phyloP scores from a whole-genome alignment of 108 stramenopile species.

The Nitzschia sp. region DNA sequence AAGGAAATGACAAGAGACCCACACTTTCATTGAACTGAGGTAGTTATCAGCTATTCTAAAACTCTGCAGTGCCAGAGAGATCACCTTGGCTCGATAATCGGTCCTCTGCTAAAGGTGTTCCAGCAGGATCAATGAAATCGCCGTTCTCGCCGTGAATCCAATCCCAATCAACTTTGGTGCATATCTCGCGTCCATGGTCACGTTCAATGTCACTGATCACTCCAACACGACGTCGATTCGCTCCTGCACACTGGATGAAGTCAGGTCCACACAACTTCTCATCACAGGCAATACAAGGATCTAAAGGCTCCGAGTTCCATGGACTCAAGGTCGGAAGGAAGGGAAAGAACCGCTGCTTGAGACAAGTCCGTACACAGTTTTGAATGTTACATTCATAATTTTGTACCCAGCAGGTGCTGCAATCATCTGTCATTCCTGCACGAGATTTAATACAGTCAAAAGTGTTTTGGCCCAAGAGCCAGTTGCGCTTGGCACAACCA shows the following conservation, averaged over 20 bases:
- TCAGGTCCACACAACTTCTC: constrained; percentile 52
- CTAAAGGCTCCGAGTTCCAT: constrained; percentile 22
- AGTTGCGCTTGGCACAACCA: constrained; percentile 23
- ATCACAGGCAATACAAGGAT: constrained; percentile 44
- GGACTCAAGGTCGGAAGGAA: constrained; percentile 3
- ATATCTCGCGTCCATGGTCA: background rate
- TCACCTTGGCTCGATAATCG: no score
- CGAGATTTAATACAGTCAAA: constrained; percentile 22
- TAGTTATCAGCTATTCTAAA: no score
- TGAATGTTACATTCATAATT: constrained; percentile 36
- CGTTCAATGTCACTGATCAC: constrained; percentile 48
- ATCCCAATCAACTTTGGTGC: constrained; percentile 5
- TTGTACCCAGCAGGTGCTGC: constrained; percentile 36
- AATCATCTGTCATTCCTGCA: constrained; percentile 26
- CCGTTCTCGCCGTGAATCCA: background rate
- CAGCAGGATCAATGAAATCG: no score
- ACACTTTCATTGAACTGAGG: no score
- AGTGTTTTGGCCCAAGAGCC: constrained; percentile 16
- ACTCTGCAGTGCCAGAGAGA: no score
- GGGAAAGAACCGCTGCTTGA: constrained; percentile 23
- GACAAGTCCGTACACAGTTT: constrained; percentile 31
- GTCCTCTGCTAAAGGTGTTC: no score
- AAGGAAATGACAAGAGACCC: no score
- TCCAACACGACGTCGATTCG: constrained; percentile 43
- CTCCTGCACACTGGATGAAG: constrained; percentile 48